Percentiles rank a stretch among this genome's conserved stretches.
Evolutionary conservation across 208 protist genomes (phyloP).

Genomic region (Acanthamoeba royreba): DNA sequence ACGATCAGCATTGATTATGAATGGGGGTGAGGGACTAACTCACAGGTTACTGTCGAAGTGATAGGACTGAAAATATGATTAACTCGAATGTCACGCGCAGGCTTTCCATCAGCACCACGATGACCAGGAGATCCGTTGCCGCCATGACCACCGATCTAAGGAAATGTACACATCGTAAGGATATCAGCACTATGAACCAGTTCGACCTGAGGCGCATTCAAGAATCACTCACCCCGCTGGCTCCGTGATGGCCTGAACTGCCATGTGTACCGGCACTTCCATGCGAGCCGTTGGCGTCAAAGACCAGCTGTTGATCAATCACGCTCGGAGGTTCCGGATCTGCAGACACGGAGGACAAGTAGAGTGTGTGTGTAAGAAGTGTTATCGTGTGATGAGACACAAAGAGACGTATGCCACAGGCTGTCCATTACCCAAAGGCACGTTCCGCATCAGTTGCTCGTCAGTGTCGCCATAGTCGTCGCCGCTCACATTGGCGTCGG

Average conservation of each 20-base stretch:
- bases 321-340: not conserved
- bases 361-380: not conserved
- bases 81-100: not conserved
- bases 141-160: not conserved
- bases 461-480: not conserved
- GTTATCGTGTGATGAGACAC: not conserved
- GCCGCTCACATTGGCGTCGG: not conserved
- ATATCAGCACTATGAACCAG: not conserved
- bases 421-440: not conserved
- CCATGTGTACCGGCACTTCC: not conserved
- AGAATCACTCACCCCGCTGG: not conserved
- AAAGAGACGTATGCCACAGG: too few relatives aligned
- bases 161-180: not conserved
- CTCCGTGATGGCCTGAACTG: not conserved
- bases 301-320: not conserved
- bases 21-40: too few relatives aligned
- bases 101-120: not conserved
- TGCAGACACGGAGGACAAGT: not conserved
- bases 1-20: not conserved
- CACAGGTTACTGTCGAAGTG: not conserved
- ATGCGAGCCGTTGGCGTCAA: not conserved
- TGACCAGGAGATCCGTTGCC: not conserved
- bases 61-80: not conserved
- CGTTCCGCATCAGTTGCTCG: not conserved
- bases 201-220: not conserved